Evolutionary conservation across 2,329 filamentous ascomycete species (phyloP).

Genomic region (Aspergillus phoenicis): DNA sequence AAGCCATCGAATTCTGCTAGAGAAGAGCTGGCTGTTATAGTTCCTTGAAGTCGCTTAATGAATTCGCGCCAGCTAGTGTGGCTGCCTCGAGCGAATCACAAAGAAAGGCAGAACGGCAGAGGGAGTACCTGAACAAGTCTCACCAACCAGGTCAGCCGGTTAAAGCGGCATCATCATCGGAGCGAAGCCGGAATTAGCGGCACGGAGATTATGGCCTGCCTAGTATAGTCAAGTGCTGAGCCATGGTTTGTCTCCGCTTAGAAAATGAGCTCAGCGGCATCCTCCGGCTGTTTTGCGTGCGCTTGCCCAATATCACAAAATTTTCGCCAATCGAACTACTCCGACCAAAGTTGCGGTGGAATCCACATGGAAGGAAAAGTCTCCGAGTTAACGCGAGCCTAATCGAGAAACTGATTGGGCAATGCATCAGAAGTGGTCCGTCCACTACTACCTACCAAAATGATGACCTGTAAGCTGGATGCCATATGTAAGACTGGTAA

Average conservation of each 20-base stretch:
- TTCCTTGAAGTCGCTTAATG: too few species aligned
- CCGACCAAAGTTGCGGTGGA: neutral
- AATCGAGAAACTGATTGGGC: neutral
- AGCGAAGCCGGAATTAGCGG: neutral
- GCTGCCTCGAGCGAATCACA: too few species aligned
- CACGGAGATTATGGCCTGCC: neutral
- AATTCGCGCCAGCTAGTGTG: too few species aligned
- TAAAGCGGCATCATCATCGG: neutral
- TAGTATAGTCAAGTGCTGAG: neutral
- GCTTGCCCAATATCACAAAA: neutral
- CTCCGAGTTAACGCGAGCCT: constrained; percentile 2
- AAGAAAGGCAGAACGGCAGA: too few species aligned
- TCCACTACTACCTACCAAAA: neutral
- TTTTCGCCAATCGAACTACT: neutral
- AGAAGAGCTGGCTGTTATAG: too few species aligned
- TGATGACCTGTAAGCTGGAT: neutral
- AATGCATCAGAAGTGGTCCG: neutral
- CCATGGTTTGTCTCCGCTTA: neutral
- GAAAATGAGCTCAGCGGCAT: neutral
- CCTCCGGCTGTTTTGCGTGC: constrained; percentile 2
- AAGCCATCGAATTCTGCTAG: too few species aligned
- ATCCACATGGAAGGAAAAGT: constrained; percentile 7
- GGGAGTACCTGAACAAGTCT: too few species aligned
- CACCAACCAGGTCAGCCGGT: neutral
- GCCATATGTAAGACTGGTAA: neutral